Evolutionary conservation across 2,329 filamentous ascomycete species (phyloP).

Genomic region (Aureobasidium musti): DNA sequence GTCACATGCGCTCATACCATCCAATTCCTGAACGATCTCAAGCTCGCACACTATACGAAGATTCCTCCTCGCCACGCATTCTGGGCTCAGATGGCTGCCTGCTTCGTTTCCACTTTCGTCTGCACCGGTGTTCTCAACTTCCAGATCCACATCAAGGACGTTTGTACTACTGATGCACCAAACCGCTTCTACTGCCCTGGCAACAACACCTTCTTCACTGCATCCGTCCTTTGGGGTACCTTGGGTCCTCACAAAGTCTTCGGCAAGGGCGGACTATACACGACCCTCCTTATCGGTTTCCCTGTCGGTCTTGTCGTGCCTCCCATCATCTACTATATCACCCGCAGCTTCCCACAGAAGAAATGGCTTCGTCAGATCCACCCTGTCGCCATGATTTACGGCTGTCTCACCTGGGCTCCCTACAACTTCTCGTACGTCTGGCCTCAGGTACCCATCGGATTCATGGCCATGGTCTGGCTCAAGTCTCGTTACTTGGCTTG

Average conservation of each 20-base stretch:
- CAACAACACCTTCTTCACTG: conserved; percentile 27
- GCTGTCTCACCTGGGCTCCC: conserved; percentile 20
- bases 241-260: conserved; percentile 21
- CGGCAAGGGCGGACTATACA: conserved; percentile 18
- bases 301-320: conserved; percentile 10
- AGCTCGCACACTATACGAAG: conserved; percentile 21
- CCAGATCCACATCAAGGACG: conserved; percentile 26
- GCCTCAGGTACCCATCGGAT: conserved; percentile 18
- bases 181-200: conserved; percentile 25
- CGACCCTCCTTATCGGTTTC: conserved; percentile 4
- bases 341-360: conserved; percentile 5
- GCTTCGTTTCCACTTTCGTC: conserved; percentile 6
- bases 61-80: conserved; percentile 16
- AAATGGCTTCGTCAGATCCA: conserved; percentile 23
- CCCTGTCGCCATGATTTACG: conserved; percentile 18
- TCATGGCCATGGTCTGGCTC: conserved; percentile 17
- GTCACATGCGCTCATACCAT: conserved; percentile 22
- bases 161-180: conserved; percentile 13
- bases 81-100: conserved; percentile 11
- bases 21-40: conserved; percentile 21
- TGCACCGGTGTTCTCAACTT: conserved; percentile 23
- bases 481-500: conserved; percentile 6
- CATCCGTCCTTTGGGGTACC: conserved; percentile 19
- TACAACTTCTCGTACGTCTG: conserved; percentile 18
- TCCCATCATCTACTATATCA: conserved; percentile 7